Evolutionary conservation across 2,329 filamentous ascomycete species (phyloP).

Genomic region (Lachnellula subtilissima): DNA sequence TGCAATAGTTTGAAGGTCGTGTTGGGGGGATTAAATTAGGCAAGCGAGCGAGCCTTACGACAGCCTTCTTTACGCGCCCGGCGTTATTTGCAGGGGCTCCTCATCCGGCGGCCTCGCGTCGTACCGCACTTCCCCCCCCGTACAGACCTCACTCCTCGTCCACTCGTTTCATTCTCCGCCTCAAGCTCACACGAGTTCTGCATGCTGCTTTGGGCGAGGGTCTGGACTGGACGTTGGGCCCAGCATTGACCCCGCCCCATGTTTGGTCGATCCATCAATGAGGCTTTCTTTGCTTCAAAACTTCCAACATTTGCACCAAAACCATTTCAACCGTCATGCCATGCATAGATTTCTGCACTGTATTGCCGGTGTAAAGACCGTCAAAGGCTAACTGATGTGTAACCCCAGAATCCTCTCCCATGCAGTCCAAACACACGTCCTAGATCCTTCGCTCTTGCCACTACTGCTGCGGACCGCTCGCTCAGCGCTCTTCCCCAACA

Average conservation of each 20-base stretch:
- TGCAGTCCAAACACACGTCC: slow-evolving; percentile 49
- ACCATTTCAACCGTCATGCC: background rate
- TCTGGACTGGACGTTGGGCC: background rate
- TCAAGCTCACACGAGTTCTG: slow-evolving; percentile 10
- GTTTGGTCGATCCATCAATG: background rate
- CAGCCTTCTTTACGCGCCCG: slow-evolving; percentile 33
- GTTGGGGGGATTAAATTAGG: slow-evolving; percentile 15
- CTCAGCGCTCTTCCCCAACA: slow-evolving; percentile 80
- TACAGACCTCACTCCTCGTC: slow-evolving; percentile 17
- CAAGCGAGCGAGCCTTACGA: slow-evolving; percentile 29
- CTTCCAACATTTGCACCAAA: background rate
- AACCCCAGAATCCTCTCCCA: slow-evolving; percentile 44
- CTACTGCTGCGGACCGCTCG: slow-evolving; percentile 66
- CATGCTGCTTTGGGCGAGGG: slow-evolving; percentile 10
- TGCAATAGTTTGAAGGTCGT: slow-evolving; percentile 18
- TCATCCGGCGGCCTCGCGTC: slow-evolving; percentile 27
- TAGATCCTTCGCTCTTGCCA: slow-evolving; percentile 62
- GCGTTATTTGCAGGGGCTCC: slow-evolving; percentile 23
- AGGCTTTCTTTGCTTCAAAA: background rate
- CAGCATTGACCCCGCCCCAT: background rate
- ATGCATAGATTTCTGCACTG: background rate
- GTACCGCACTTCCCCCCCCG: slow-evolving; percentile 28
- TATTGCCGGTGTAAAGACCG: background rate
- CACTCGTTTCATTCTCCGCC: slow-evolving; percentile 22
- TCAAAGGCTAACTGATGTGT: slow-evolving; percentile 14